Evolutionary conservation across 805 yeast genomes (phyloP), one percentile per base, ranked within the genome.

Genomic region (Metschnikowia colocasiae): DNA sequence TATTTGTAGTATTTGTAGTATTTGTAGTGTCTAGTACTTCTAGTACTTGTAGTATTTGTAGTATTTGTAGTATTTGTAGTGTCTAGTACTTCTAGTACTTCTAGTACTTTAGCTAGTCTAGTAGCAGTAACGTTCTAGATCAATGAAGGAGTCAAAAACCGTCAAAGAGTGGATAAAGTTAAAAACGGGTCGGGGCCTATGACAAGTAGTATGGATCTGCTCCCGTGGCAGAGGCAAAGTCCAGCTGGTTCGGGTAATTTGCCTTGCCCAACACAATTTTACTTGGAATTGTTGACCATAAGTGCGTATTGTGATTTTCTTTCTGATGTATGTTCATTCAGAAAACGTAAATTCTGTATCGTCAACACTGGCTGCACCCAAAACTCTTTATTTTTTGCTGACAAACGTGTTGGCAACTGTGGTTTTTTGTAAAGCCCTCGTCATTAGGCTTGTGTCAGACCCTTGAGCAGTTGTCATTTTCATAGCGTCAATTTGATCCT

Each of bases 401-500:
- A 68, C 68, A 57, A 63, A 76, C 38, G 60, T 64, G 61, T 65
- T 47, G 72, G 74, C 55, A 70, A 61, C 26, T 54, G 53, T 46
- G 65, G 81, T 63, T 54, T 76, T 52, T 73, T 71, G 49, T 75
- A 71, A 85, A 68, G 19, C 97, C 97, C 37, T 77, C 89, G 59
- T 74, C 78, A 34, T 82, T 76, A 12, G 92, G 90, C 59, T 82
- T 85, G 42, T 68, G 63, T 89, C 92, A 1, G 95, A 83, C 8
- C 95, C 94, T 18, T 67, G 61, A 15, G 72, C 71, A 40, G 67
- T 64, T 57, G 72, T 75, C 46, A 78, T 82, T 30, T 73, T 76
- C 48, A 81, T 73, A 59, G 77, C 81, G 44, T 73, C 71, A 40
- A 69, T 69, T 56, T 80, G 68, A 56, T 83, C 81, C 23, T 71